Evolutionary conservation across 768 basidiomycete genomes (phyloP), one percentile per base, ranked within the genome.

Genomic region (Lactarius trivialis): DNA sequence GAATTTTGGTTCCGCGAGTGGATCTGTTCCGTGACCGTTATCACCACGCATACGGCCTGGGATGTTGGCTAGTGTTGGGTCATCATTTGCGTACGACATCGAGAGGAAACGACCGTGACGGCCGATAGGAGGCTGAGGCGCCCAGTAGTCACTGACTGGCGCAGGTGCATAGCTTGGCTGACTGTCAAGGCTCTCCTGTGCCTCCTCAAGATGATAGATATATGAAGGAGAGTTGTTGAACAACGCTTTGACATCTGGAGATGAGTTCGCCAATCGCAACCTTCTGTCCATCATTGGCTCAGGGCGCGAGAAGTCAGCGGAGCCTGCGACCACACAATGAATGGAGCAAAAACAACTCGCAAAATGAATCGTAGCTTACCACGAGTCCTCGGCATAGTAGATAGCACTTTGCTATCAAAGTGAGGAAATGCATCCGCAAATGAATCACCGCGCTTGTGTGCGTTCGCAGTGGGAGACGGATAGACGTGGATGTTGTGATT

Each of bases 381-480:
- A 57, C 76, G 71, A 70, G 89, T 88, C 61, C 84, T 82, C 55
- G 85, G 82, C 68, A 85, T 81, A 9, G 89, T 87, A 17, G 93
- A 87, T 53, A 97, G 79, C 1, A 97, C 85, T 74, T 94, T 97
- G 76, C 91, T 93, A 71, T 97, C 93, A 73, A 97, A 96, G 73
- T 96, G 93, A 28, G 93, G 91, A 80, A 96, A 95, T 2, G 94
- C 91, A 71, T 96, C 93, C 36, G 93, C 88, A 70, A 96, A 95
- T 1, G 93, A 93, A 70, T 98, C 95, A 7, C 88, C 89, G 51
- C 93, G 81, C 74, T 88, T 93, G 72, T 91, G 91, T 2, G 82
- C 82, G 60, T 88, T 85, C n/a, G 85, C 82, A 8, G 86, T 86
- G 17, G 86, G 82, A 30, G 89, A 86, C 26, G 90, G 88, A 73